Base-by-base conservation (phyloP, 176 grass and related monocot genomes). In the Zizania latifolia region DNA sequence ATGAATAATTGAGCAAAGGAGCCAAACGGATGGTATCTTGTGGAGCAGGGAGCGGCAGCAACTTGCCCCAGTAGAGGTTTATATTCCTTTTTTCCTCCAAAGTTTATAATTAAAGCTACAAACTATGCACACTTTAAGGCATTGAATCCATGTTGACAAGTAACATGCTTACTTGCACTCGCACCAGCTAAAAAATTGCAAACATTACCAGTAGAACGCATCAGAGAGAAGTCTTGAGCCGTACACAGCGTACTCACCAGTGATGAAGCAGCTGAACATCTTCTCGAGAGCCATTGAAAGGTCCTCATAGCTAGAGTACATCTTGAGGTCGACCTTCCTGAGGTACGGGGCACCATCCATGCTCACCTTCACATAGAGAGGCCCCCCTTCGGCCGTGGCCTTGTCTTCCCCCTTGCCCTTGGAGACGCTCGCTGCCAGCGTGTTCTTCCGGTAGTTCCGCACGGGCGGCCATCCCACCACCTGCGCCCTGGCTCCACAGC, bases 381-480 rank as follows among this genome's bases (percentile, higher is more conserved):
- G 81, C 1, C 75, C 75, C 6, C 62, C 65, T 14, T 81, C 82
- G 10, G 37, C 72, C 36, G 74, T 79, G 21, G 12, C 86, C 14
- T 84, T 84, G 35, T 68, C 81, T 35, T 31, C 77, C 5, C 31
- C 77, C 58, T 76, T 89, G 55, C 23, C 66, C 87, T 82, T 90
- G 57, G 77, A 74, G 22, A 46, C 78, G 57, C 31, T 79, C 7
- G 84, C 84, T 4, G 87, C 84, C 63, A 93, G 82, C 21, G 78
- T 93, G 78, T 87, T 90, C 84, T 85, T 93, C 64, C 84, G 64
- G 83, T 87, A 87, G 81, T 83, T 89, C n/a, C 90, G 74, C 62
- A 93, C 87, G 27, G 90, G 87, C 58, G 90, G 90, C 90, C 90
- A 93, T 81, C 90, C 90, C 51, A 93, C 87, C 2, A 93, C 84